These are phyloP conservation scores for Cyclospora cayetanensis DNA, from an alignment of 169 alveolate species.

Conservation along the genomic window DNA sequence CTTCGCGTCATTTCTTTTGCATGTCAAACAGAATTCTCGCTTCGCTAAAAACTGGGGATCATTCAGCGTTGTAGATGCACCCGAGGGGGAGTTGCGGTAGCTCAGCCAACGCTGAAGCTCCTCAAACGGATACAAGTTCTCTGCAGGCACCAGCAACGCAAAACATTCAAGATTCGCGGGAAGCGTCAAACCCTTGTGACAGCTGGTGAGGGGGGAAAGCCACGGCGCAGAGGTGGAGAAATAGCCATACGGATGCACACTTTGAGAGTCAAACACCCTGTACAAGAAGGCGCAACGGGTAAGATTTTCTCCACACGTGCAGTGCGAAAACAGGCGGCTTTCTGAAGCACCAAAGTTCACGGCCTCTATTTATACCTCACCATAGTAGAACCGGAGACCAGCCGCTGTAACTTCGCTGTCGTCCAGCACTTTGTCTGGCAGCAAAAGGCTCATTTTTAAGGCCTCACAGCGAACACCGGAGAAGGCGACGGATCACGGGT, in stretches of 20 bases:
- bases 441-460: not conserved
- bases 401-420: conserved; percentile 6
- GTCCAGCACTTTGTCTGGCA: not conserved
- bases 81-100: not conserved
- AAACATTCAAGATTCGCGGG: not conserved
- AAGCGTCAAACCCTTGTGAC: not conserved
- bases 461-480: no score
- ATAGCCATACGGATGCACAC: no score
- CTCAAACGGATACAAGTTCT: conserved; percentile 31
- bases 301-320: no score
- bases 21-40: conserved; percentile 37
- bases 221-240: not conserved
- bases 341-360: no score
- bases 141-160: not conserved
- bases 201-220: not conserved
- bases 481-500: no score
- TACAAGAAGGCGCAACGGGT: no score
- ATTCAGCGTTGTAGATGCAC: not conserved
- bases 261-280: no score
- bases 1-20: not conserved
- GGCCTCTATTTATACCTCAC: not conserved
- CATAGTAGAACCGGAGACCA: conserved; percentile 19
- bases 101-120: conserved; percentile 28
- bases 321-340: no score
- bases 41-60: conserved; percentile 47